Conservation (phyloP, 352 stramenopile species). For the Thalassiosira pacifica region DNA sequence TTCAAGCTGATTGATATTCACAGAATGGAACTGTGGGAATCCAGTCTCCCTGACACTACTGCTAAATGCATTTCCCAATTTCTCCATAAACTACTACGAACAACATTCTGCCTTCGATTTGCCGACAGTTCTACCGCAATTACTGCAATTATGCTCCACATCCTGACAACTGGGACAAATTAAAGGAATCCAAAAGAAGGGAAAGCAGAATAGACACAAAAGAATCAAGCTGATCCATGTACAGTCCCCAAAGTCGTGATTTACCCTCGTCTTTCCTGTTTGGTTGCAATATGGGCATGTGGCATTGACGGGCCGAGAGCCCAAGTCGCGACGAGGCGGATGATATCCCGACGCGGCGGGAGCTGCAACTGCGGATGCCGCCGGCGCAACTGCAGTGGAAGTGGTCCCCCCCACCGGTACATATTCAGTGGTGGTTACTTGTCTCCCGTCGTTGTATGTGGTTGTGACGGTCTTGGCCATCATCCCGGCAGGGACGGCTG, state of each 20-base stretch:
- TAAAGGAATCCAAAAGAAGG: conserved; percentile 61
- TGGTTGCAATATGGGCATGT: conserved; percentile 50
- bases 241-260: conserved; percentile 39
- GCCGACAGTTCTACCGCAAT: conserved; percentile 56
- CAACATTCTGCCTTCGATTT: conserved; percentile 56
- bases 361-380: neutral
- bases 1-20: too few relatives aligned
- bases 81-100: neutral
- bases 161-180: conserved; percentile 52
- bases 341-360: neutral
- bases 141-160: conserved; percentile 55
- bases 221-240: conserved; percentile 56
- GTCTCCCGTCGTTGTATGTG: conserved; percentile 50
- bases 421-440: conserved; percentile 62
- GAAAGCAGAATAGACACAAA: conserved; percentile 48
- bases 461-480: conserved; percentile 45
- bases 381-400: neutral
- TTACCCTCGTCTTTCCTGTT: conserved; percentile 29
- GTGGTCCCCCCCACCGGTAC: neutral
- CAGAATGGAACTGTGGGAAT: too few relatives aligned
- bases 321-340: conserved; percentile 43
- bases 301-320: conserved; percentile 21
- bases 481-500: conserved; percentile 19
- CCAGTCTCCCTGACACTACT: too few relatives aligned
- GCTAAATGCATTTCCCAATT: too few relatives aligned